Evolutionary conservation across 768 basidiomycete species (phyloP).

Genomic region (Kwoniella sp.): DNA sequence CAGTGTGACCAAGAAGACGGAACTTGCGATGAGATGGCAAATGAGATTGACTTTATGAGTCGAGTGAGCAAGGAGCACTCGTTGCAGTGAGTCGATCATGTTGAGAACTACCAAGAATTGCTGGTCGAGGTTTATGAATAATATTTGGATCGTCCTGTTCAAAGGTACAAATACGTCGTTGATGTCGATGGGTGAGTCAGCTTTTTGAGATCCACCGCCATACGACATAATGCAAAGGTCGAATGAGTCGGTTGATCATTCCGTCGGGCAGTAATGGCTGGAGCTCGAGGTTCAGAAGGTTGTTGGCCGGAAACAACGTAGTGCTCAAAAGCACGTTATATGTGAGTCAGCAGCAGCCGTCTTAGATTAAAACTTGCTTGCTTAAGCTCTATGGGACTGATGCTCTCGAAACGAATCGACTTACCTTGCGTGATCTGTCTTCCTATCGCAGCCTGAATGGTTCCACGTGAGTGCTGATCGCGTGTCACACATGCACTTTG

Average conservation of each 20-base stretch:
- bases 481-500: background rate
- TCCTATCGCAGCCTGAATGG: conserved; percentile 46
- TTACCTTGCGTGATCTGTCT: too few species aligned
- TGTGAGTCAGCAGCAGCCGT: too few species aligned
- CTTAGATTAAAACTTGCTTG: too few species aligned
- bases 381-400: too few species aligned
- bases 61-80: conserved; percentile 38
- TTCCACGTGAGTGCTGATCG: conserved; percentile 30
- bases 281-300: conserved; percentile 46
- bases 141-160: too few species aligned
- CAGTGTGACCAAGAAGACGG: conserved; percentile 43
- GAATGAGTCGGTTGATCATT: too few species aligned
- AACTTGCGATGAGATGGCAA: conserved; percentile 42
- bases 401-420: too few species aligned
- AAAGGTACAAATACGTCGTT: conserved; percentile 48
- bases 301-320: conserved; percentile 47
- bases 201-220: background rate
- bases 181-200: conserved; percentile 48
- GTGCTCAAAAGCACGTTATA: conserved; percentile 51
- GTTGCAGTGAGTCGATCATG: conserved; percentile 28
- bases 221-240: background rate
- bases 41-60: conserved; percentile 45
- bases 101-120: background rate
- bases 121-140: too few species aligned
- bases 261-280: conserved; percentile 51